Base-by-base conservation (phyloP, 257 asterid species). In the Verbascum thapsus region DNA sequence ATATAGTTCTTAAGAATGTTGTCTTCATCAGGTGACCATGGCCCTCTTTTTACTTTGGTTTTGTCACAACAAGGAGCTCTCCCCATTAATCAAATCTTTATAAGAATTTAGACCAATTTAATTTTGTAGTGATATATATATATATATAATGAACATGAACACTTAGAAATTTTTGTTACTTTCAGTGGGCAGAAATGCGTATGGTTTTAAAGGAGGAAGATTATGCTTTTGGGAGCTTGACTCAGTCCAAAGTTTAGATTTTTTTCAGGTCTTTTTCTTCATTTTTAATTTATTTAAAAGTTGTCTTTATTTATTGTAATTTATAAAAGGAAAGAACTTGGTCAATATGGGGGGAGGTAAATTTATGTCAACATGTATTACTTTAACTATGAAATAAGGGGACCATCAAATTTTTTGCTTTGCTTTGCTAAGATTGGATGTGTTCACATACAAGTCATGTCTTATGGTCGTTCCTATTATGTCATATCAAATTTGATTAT, bases 61-160 rank as follows among this genome's bases (percentile, higher is more conserved):
- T 84, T 84, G 68, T 84, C 95, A 77, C 95, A 87, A 30, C 95
- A 87, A 18, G 95, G 94, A n/a, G 95, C 85, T 78, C 94, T 80
- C 55, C 94, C 95, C 94, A 82, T 81, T 35, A 7, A 49, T n/a
- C n/a, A n/a, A n/a, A n/a, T n/a, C n/a, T n/a, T n/a, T n/a, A n/a
- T n/a, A n/a, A n/a, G n/a, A n/a, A n/a, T n/a, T n/a, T n/a, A n/a
- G n/a, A n/a, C n/a, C n/a, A n/a, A n/a, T n/a, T n/a, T n/a, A n/a
- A n/a, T n/a, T n/a, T n/a, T n/a, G n/a, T n/a, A n/a, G n/a, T n/a
- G n/a, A n/a, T n/a, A n/a, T n/a, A n/a, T n/a, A n/a, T n/a, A n/a
- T n/a, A n/a, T n/a, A n/a, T n/a, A n/a, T n/a, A n/a, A n/a, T n/a
- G n/a, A 26, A 26, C 2, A 26, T 26, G 32, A 26, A 26, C 32